These are phyloP conservation scores for Kodamaea sp. DNA, from an alignment of 1,139 yeast genomes.

Conservation along the genomic window DNA sequence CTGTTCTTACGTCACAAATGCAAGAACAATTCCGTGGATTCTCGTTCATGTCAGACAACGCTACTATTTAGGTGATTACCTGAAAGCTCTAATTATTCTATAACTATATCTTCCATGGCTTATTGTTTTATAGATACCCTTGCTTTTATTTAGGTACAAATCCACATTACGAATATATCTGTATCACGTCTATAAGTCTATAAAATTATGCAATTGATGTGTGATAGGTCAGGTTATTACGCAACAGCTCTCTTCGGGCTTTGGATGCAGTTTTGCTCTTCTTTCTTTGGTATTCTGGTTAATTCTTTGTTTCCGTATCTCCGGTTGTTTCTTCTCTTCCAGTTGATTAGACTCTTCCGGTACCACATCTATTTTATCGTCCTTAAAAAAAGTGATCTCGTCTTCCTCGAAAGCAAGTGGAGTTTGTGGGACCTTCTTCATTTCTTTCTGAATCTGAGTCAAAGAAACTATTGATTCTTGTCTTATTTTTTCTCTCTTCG, in stretches of 20 bases:
- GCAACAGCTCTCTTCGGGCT: neutral
- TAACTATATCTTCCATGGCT: neutral
- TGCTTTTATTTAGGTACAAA: too few relatives aligned
- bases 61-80: too few relatives aligned
- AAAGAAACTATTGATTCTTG: constrained; percentile 8
- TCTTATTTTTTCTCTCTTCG: constrained; percentile 7
- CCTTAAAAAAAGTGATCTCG: neutral
- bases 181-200: too few relatives aligned
- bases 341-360: neutral
- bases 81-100: neutral
- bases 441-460: constrained; percentile 5
- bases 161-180: too few relatives aligned
- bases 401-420: neutral
- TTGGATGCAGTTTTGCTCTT: neutral
- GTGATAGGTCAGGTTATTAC: neutral
- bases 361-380: too few relatives aligned
- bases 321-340: neutral
- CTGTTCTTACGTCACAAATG: constrained; percentile 80
- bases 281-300: neutral
- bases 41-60: constrained; percentile 80
- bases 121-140: too few relatives aligned
- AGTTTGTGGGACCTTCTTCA: constrained; percentile 4
- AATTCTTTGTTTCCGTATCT: neutral
- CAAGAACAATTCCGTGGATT: constrained; percentile 98
- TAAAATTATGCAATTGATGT: too few relatives aligned